Percentiles rank a stretch among this genome's conserved stretches.
These are phyloP conservation scores for Hypomyces perniciosus DNA, from an alignment of 2,329 filamentous ascomycete genomes.

Conservation along the genomic window DNA sequence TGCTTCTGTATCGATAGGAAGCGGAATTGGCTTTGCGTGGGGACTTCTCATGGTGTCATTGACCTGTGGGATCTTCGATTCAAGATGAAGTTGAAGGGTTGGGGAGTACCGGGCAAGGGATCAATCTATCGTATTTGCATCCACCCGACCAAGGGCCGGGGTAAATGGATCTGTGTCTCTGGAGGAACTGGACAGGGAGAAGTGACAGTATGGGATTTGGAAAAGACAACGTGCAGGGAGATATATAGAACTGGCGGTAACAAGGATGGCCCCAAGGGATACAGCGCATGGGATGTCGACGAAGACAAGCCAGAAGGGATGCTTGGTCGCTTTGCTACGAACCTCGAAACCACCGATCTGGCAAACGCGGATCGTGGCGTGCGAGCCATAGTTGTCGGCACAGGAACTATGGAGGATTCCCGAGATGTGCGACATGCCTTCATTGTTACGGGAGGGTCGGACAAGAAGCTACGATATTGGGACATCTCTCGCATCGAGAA, in stretches of 20 bases:
- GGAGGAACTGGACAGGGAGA: slow-evolving; percentile 84
- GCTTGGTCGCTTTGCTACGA: slow-evolving; percentile 76
- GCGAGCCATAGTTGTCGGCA: slow-evolving; percentile 66
- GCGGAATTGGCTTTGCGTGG: slow-evolving; percentile 84
- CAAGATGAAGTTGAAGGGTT: slow-evolving; percentile 76
- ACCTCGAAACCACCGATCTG: slow-evolving; percentile 55
- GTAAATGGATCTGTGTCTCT: slow-evolving; percentile 80
- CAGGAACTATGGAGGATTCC: slow-evolving; percentile 63
- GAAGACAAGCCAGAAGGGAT: slow-evolving; percentile 83
- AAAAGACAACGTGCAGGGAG: slow-evolving; percentile 82
- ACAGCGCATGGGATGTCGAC: slow-evolving; percentile 83
- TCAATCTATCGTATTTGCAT: slow-evolving; percentile 74
- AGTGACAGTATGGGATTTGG: slow-evolving; percentile 91
- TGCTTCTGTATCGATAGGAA: slow-evolving; percentile 84
- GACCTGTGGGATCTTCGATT: slow-evolving; percentile 98
- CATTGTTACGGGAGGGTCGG: slow-evolving; percentile 79
- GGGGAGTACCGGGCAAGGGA: slow-evolving; percentile 76
- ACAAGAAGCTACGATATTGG: slow-evolving; percentile 92
- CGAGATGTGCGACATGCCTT: slow-evolving; percentile 73
- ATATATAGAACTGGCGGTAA: slow-evolving; percentile 69
- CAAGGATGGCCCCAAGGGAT: slow-evolving; percentile 57
- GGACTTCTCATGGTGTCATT: slow-evolving; percentile 87
- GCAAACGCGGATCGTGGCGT: slow-evolving; percentile 60
- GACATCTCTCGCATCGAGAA: slow-evolving; percentile 73
- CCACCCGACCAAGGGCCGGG: slow-evolving; percentile 71